Conservation (phyloP, 2,329 filamentous ascomycete species). For the Penicillium sp. region DNA sequence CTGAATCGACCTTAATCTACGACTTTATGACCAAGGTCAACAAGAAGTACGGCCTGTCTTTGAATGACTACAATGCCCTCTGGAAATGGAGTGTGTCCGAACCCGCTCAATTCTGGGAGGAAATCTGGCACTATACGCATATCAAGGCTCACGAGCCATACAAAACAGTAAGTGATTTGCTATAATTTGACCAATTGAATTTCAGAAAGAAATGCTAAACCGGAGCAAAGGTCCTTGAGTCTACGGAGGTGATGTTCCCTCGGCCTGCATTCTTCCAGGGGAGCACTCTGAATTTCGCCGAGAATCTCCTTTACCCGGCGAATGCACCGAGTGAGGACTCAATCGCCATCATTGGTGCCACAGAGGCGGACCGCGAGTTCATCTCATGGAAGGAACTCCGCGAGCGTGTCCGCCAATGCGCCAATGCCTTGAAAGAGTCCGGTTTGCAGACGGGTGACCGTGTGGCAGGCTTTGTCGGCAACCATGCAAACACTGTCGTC, state of each 20-base stretch:
- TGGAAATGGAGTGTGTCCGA: slow-evolving; percentile 83
- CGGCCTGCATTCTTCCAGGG: slow-evolving; percentile 82
- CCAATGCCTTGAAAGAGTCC: slow-evolving; percentile 67
- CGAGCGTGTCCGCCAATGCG: slow-evolving; percentile 73
- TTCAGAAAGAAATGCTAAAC: neutral
- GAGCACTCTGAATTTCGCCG: slow-evolving; percentile 84
- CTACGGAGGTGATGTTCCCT: slow-evolving; percentile 74
- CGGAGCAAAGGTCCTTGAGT: slow-evolving; percentile 63
- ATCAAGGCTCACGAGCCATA: slow-evolving; percentile 68
- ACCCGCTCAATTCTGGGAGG: slow-evolving; percentile 77
- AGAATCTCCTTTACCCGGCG: slow-evolving; percentile 84
- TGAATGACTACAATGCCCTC: slow-evolving; percentile 71
- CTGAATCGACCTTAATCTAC: slow-evolving; percentile 69
- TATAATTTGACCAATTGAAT: neutral
- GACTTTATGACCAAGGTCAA: slow-evolving; percentile 71
- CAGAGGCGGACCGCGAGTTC: slow-evolving; percentile 68
- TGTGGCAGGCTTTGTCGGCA: slow-evolving; percentile 77
- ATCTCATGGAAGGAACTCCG: slow-evolving; percentile 80
- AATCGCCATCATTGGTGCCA: slow-evolving; percentile 76
- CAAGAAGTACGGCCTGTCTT: slow-evolving; percentile 62
- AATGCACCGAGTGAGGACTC: slow-evolving; percentile 59
- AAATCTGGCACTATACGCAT: slow-evolving; percentile 80
- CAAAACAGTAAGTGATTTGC: slow-evolving; percentile 34
- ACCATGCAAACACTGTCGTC: slow-evolving; percentile 83
- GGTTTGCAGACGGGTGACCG: slow-evolving; percentile 65